Base-by-base conservation (phyloP, 345 rosid genomes). In the Orychophragmus violaceus region DNA sequence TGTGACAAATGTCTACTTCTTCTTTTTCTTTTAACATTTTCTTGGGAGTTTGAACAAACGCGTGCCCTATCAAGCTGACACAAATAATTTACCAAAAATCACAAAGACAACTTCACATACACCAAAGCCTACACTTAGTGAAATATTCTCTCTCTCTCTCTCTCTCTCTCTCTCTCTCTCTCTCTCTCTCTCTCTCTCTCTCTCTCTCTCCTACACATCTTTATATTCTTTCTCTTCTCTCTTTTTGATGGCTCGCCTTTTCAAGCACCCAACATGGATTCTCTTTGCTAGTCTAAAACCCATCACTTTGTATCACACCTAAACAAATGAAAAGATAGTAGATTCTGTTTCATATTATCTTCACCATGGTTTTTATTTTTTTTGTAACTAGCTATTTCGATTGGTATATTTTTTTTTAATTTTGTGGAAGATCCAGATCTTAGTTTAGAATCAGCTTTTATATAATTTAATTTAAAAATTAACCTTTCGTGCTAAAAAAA, bases 31-130 rank as follows among this genome's bases (percentile, higher is more conserved):
- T 58, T 49, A 4, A 13, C 29, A 58, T 62, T 55, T n/a, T 69
- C n/a, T 68, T 74, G 74, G 78, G 78, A 68, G 66, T 68, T 74
- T 74, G 74, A 74, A 69, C 69, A 68, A 67, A 55, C 65, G 78
- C 78, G 74, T 74, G 78, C 78, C 78, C 70, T 68, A 62, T 56
- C 54, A 54, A 62, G 69, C 78, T 74, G 78, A 74, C 78, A 74
- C 78, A 74, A n/a, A 67, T 59, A 62, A 74, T 61, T 61, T 74
- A 72, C 60, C 63, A 74, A 39, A 65, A 74, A 68, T 62, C 70
- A 74, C 74, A 67, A 68, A 69, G 45, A 74, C 68, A n/a, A 61
- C 55, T 59, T 60, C 72, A 52, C 68, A 59, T 66, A 51, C 72
- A 74, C 69, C 74, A 74, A 67, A 67, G 62, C 78, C 59, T 73